A percentile compares a stretch with the other conserved stretches of the same genome.
phyloP scores from a whole-genome alignment of 1,284 basidiomycete species.

The Cryptococcus sp. region DNA sequence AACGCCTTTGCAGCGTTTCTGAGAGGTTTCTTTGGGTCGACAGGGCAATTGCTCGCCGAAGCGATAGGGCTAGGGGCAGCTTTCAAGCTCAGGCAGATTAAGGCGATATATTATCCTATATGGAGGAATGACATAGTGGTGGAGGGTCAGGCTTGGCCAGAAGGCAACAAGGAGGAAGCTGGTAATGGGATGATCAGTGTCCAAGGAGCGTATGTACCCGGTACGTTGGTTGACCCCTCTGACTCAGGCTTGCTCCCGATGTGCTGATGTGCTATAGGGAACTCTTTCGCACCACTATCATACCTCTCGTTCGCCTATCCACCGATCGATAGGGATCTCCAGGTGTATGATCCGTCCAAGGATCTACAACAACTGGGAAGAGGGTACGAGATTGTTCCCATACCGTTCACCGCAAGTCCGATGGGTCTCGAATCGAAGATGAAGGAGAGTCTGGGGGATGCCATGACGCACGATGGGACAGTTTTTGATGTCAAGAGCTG shows the following conservation, averaged over 20 bases:
- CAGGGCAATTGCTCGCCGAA: conserved; percentile 16
- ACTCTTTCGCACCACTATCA: conserved; percentile 43
- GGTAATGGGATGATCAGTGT: conserved; percentile 17
- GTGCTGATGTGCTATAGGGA: conserved; percentile 21
- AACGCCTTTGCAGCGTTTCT: conserved; percentile 27
- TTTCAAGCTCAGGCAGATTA: conserved; percentile 27
- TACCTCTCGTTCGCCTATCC: conserved; percentile 41
- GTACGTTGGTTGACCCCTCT: conserved; percentile 11
- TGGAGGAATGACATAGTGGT: conserved; percentile 37
- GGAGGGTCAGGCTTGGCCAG: conserved; percentile 22
- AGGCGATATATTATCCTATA: conserved; percentile 37
- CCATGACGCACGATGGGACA: conserved; percentile 16
- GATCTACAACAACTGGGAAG: conserved; percentile 57
- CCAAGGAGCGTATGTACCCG: conserved; percentile 38
- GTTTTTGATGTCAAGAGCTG: conserved; percentile 25
- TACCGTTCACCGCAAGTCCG: conserved; percentile 50
- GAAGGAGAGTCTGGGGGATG: conserved; percentile 19
- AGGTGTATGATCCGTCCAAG: conserved; percentile 30
- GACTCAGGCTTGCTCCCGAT: background rate
- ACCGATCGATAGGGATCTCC: conserved; percentile 25
- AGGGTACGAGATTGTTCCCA: conserved; percentile 57
- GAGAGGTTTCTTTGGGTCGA: conserved; percentile 31
- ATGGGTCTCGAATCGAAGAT: conserved; percentile 26
- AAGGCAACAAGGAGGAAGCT: conserved; percentile 10
- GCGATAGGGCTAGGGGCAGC: conserved; percentile 30